Percentiles rank a stretch among this genome's conserved stretches.
Conservation (phyloP, 208 protist genomes). For the Crithidia brevicula region DNA sequence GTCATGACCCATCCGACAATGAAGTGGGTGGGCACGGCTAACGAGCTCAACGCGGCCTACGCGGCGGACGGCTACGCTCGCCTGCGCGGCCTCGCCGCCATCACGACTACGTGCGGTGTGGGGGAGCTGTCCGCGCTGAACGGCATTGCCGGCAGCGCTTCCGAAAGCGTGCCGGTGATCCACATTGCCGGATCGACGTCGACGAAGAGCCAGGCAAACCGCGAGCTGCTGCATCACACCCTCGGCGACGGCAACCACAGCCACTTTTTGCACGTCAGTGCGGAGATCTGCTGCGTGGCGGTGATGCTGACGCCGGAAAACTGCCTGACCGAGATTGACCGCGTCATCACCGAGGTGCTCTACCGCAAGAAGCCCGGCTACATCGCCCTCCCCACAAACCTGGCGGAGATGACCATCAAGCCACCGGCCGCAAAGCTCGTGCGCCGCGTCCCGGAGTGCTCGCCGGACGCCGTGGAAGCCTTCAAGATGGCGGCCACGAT, state of each 20-base stretch:
- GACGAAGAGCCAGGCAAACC: conserved; percentile 24
- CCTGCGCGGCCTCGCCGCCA: conserved; percentile 34
- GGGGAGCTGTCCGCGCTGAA: conserved; percentile 58
- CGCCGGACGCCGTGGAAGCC: conserved; percentile 28
- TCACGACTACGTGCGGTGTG: conserved; percentile 59
- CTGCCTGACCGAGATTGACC: conserved; percentile 54
- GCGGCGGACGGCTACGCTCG: conserved; percentile 64
- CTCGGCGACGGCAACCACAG: conserved; percentile 55
- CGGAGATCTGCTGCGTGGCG: conserved; percentile 44
- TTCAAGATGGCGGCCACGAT: conserved; percentile 35
- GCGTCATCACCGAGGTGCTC: conserved; percentile 54
- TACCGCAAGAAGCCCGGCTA: conserved; percentile 60
- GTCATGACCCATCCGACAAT: conserved; percentile 47
- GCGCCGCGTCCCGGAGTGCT: conserved; percentile 30
- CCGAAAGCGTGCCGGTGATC: conserved; percentile 55
- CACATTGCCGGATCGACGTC: conserved; percentile 51
- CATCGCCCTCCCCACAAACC: conserved; percentile 43
- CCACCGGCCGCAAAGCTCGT: conserved; percentile 39
- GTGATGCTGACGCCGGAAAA: conserved; percentile 50
- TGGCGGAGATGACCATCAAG: conserved; percentile 41
- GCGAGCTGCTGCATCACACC: conserved; percentile 53
- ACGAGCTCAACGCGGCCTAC: conserved; percentile 68
- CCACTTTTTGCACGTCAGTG: conserved; percentile 43
- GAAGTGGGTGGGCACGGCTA: conserved; percentile 61
- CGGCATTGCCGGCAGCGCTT: conserved; percentile 38